phyloP scores from a whole-genome alignment of 139 green algal species.

The Dunaliella primolecta region DNA sequence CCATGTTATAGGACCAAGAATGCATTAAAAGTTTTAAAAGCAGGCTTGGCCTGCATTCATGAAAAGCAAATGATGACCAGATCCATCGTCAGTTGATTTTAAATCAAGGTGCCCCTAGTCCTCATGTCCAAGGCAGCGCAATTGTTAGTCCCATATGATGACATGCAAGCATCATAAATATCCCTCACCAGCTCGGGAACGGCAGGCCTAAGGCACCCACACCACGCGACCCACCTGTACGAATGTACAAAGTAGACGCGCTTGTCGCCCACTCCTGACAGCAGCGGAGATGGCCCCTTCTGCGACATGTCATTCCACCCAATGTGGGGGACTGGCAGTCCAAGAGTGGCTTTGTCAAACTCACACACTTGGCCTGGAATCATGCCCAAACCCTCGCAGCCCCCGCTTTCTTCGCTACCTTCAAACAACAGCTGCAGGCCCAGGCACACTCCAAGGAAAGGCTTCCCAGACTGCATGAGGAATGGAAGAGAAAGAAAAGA shows the following conservation, averaged over 20 bases:
- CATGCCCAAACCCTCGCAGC: slow-evolving; percentile 88
- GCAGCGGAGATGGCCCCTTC: slow-evolving; percentile 34
- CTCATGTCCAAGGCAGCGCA: too few species aligned
- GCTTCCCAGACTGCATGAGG: slow-evolving; percentile 53
- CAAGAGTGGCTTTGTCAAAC: slow-evolving; percentile 66
- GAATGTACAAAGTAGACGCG: slow-evolving; percentile 99
- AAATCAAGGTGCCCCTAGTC: too few species aligned
- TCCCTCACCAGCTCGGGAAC: too few species aligned
- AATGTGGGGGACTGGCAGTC: slow-evolving; percentile 94
- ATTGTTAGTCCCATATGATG: too few species aligned
- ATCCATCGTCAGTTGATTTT: too few species aligned
- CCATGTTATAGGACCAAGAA: too few species aligned
- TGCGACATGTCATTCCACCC: slow-evolving; percentile 91
- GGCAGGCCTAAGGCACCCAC: too few species aligned
- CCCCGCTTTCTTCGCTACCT: slow-evolving; percentile 90
- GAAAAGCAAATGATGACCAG: too few species aligned
- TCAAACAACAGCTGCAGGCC: slow-evolving; percentile 98
- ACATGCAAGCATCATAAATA: too few species aligned
- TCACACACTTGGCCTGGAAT: slow-evolving; percentile 69
- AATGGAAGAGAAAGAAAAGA: not conserved
- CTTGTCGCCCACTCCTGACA: slow-evolving; percentile 59
- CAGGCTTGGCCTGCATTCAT: too few species aligned
- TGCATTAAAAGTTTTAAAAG: too few species aligned
- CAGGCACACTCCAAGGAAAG: slow-evolving; percentile 98
- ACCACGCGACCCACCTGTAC: slow-evolving; percentile 68